Evolutionary conservation across 306 rosid species (phyloP).

Genomic region (Prunus armeniaca): DNA sequence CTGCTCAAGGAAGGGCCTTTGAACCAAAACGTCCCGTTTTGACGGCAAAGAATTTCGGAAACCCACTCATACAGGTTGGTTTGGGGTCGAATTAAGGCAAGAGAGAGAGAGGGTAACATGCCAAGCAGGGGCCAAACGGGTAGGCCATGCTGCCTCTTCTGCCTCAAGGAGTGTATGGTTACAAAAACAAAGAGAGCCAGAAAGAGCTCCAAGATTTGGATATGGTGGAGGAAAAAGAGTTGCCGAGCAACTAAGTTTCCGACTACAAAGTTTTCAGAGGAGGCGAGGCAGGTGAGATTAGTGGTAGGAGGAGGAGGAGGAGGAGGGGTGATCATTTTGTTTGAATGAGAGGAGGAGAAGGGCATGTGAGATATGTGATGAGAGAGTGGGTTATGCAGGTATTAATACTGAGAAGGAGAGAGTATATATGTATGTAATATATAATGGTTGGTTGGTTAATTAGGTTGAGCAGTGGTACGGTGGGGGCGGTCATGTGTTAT

Average conservation of each 20-base stretch:
- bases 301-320: not conserved
- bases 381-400: not conserved
- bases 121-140: constrained; percentile 79
- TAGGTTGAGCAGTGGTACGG: constrained; percentile 1
- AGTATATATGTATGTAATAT: not conserved
- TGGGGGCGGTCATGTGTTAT: constrained; percentile 32
- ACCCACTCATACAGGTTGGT: constrained; percentile 70
- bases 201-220: constrained; percentile 57
- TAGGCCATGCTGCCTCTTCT: constrained; percentile 53
- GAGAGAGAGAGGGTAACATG: constrained; percentile 67
- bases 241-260: constrained; percentile 2
- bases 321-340: constrained; percentile 32
- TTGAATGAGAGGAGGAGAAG: constrained; percentile 34
- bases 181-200: constrained; percentile 56
- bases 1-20: constrained; percentile 66
- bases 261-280: not conserved
- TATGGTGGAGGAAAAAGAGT: constrained; percentile 28
- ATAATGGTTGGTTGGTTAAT: not conserved
- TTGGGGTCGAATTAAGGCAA: constrained; percentile 23
- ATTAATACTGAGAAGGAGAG: not conserved
- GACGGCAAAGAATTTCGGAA: constrained; percentile 33
- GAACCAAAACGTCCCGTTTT: constrained; percentile 65
- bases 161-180: constrained; percentile 57
- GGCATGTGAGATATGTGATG: not conserved
- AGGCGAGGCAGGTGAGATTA: constrained; percentile 27